phyloP scores from a whole-genome alignment of 495 filamentous ascomycete genomes.

The Penicillium pancosmium region DNA sequence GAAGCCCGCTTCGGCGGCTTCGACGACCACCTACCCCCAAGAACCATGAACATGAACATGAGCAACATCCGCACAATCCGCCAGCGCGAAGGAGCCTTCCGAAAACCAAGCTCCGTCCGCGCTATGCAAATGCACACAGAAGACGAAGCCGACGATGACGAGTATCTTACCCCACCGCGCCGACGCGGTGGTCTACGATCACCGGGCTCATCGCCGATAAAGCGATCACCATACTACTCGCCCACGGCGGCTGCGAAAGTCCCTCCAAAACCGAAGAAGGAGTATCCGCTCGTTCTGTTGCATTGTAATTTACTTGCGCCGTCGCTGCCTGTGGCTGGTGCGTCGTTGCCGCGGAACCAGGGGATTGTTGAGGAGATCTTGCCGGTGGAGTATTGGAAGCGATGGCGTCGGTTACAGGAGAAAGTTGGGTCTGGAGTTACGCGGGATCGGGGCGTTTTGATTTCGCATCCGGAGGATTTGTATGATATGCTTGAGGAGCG shows the following conservation, averaged over 20 bases:
- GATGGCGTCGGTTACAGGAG: slow-evolving; percentile 76
- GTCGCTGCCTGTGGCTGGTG: slow-evolving; percentile 65
- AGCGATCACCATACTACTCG: slow-evolving; percentile 47
- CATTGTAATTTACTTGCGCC: slow-evolving; percentile 83
- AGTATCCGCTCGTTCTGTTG: slow-evolving; percentile 79
- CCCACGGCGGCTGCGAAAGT: slow-evolving; percentile 48
- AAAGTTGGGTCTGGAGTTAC: slow-evolving; percentile 74
- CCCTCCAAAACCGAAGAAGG: slow-evolving; percentile 58
- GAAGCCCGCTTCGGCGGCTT: slow-evolving; percentile 26
- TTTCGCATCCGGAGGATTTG: slow-evolving; percentile 87
- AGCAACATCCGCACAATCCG: slow-evolving; percentile 35
- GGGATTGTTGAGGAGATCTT: slow-evolving; percentile 59
- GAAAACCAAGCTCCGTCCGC: slow-evolving; percentile 74
- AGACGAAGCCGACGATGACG: slow-evolving; percentile 45
- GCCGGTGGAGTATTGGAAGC: slow-evolving; percentile 61
- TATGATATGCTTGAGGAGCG: slow-evolving; percentile 92
- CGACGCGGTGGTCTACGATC: slow-evolving; percentile 40
- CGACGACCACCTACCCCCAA: slow-evolving; percentile 20
- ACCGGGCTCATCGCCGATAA: slow-evolving; percentile 36
- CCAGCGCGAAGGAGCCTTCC: slow-evolving; percentile 53
- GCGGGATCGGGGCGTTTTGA: slow-evolving; percentile 75
- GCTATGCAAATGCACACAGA: slow-evolving; percentile 75
- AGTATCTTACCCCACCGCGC: slow-evolving; percentile 40
- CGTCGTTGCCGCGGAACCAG: slow-evolving; percentile 44
- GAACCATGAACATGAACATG: slow-evolving; percentile 6